Conservation (phyloP, 169 alveolate genomes). For the Plasmodium vivax region DNA sequence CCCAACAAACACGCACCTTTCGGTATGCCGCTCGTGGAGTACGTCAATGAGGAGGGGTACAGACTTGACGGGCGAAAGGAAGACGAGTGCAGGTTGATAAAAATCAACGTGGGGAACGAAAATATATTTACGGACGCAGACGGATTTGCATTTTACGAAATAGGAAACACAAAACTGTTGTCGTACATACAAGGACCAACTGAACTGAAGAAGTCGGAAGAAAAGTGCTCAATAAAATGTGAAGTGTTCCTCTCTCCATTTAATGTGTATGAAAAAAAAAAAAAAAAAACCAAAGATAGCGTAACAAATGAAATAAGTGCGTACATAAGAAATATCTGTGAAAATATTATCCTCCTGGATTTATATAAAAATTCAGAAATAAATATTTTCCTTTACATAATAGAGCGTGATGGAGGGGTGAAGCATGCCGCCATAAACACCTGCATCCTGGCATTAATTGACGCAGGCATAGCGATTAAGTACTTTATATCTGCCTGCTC, state of each 20-base stretch:
- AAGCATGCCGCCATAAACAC: constrained; percentile 83
- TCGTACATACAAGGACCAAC: constrained; percentile 72
- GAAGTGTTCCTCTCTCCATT: constrained; percentile 72
- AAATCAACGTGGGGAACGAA: constrained; percentile 78
- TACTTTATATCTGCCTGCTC: constrained; percentile 82
- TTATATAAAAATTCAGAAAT: constrained; percentile 70
- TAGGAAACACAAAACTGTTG: constrained; percentile 70
- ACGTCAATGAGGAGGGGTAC: constrained; percentile 83
- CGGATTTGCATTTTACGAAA: constrained; percentile 66
- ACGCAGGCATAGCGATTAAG: constrained; percentile 86
- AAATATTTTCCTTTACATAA: constrained; percentile 33
- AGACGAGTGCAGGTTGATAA: constrained; percentile 79
- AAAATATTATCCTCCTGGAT: constrained; percentile 78
- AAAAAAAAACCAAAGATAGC: constrained; percentile 61
- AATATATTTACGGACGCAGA: constrained; percentile 65
- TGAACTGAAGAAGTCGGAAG: constrained; percentile 70
- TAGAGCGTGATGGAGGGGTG: constrained; percentile 77
- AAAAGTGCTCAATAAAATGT: constrained; percentile 65
- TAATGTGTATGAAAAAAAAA: constrained; percentile 63
- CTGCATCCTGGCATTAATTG: constrained; percentile 82
- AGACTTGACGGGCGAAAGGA: constrained; percentile 83
- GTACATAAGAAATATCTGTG: constrained; percentile 68
- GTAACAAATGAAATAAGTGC: constrained; percentile 74
- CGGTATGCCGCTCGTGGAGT: constrained; percentile 75
- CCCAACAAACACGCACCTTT: neutral